phyloP scores from a whole-genome alignment of 345 rosid genomes.

The Corchorus capsularis region DNA sequence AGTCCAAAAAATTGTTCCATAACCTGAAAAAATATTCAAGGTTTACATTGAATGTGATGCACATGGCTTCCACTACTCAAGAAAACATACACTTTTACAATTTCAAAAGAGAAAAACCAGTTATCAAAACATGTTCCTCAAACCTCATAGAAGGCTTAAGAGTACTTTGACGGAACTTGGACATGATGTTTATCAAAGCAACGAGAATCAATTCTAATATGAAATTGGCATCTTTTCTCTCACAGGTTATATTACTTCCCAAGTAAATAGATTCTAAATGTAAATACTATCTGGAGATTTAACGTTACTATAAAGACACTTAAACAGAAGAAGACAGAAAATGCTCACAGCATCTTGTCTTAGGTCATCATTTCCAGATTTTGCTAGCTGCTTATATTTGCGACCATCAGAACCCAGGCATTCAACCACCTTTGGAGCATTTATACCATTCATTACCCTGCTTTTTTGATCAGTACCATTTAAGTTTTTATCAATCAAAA shows the following conservation, averaged over 20 bases:
- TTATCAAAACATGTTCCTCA: background rate
- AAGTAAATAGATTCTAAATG: background rate
- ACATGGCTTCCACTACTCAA: background rate
- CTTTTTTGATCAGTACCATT: constrained; percentile 31
- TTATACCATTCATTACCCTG: constrained; percentile 95
- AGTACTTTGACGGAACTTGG: background rate
- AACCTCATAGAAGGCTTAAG: background rate
- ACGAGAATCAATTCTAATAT: background rate
- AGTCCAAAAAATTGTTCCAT: constrained; percentile 98
- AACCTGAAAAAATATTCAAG: constrained; percentile 56
- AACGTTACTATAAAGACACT: background rate
- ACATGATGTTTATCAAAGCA: constrained; percentile 1
- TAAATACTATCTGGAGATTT: background rate
- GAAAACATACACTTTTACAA: background rate
- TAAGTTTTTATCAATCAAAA: constrained; percentile 8
- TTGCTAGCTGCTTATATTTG: constrained; percentile 89
- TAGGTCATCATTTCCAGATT: constrained; percentile 97
- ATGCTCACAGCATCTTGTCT: constrained; percentile 97
- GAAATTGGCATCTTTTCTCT: background rate
- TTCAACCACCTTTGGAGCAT: constrained; percentile 96
- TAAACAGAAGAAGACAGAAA: constrained; percentile 16
- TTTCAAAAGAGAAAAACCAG: background rate
- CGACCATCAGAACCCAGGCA: constrained; percentile 92
- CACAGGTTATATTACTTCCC: background rate
- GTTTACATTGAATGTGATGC: background rate